Evolutionary conservation across 2,329 filamentous ascomycete genomes (phyloP).

Genomic region (Pseudogymnoascus destructans): DNA sequence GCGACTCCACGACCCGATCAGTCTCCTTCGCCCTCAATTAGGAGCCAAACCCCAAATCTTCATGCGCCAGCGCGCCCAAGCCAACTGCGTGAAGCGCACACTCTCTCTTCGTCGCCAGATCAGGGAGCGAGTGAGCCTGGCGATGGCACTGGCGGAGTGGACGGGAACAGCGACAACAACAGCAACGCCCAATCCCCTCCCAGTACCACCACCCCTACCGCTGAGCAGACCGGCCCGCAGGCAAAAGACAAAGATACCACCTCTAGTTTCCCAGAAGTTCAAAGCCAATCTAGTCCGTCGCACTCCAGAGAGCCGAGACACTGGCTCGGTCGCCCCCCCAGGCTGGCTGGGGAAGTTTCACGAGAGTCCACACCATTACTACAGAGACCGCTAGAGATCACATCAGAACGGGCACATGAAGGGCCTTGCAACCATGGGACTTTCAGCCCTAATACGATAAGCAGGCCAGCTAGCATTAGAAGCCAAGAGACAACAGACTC

Average conservation of each 20-base stretch:
- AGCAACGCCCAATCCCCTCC: constrained; percentile 17
- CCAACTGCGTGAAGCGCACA: constrained; percentile 22
- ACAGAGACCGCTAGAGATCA: constrained; percentile 27
- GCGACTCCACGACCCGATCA: neutral
- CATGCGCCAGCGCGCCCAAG: constrained; percentile 22
- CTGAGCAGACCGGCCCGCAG: neutral
- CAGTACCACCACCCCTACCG: constrained; percentile 14
- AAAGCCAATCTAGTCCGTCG: neutral
- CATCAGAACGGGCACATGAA: constrained; percentile 20
- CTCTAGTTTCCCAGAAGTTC: neutral
- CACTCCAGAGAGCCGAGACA: neutral
- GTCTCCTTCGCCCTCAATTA: neutral
- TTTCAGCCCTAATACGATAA: constrained; percentile 49
- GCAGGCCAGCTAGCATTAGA: constrained; percentile 18
- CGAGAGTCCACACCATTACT: constrained; percentile 42
- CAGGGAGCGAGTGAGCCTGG: neutral
- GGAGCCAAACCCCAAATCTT: neutral
- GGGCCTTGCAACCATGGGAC: constrained; percentile 56
- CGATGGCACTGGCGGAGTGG: neutral
- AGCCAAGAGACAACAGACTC: constrained; percentile 13
- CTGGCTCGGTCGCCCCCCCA: neutral
- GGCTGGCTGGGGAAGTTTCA: constrained; percentile 12
- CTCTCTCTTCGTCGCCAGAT: constrained; percentile 19
- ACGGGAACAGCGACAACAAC: constrained; percentile 19
- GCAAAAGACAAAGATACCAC: neutral